A percentile compares a stretch with the other conserved stretches of the same genome.
These are phyloP conservation scores for Ceratobasidium theobromae DNA, from an alignment of 1,284 basidiomycete species.

Conservation along the genomic window DNA sequence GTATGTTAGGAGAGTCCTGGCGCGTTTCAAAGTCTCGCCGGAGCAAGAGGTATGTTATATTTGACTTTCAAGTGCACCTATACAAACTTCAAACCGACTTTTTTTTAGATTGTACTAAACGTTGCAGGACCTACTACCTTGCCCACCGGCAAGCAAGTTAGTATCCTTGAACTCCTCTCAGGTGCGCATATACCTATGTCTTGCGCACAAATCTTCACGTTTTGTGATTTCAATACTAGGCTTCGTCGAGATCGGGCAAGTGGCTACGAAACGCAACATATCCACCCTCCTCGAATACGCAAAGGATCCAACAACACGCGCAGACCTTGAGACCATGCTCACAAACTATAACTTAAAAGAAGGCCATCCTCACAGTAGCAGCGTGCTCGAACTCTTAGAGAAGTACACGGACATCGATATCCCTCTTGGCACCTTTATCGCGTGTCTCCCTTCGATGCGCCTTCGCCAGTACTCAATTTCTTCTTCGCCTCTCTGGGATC, in stretches of 20 bases:
- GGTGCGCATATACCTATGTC: background rate
- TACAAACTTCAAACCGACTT: background rate
- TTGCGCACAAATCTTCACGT: background rate
- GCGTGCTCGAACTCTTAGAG: conserved; percentile 53
- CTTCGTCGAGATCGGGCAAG: conserved; percentile 41
- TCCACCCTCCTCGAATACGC: conserved; percentile 33
- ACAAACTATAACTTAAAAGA: conserved; percentile 42
- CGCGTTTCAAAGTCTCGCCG: conserved; percentile 21
- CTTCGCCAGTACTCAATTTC: conserved; percentile 58
- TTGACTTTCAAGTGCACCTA: background rate
- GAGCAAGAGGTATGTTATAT: conserved; percentile 17
- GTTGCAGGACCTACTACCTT: conserved; percentile 16
- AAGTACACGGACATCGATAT: conserved; percentile 47
- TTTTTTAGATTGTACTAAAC: conserved; percentile 7
- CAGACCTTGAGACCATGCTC: conserved; percentile 42
- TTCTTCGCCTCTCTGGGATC: conserved; percentile 53
- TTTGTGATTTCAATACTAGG: background rate
- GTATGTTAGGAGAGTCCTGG: conserved; percentile 19
- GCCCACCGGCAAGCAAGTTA: conserved; percentile 25
- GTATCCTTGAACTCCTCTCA: conserved; percentile 23
- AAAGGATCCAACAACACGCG: conserved; percentile 32
- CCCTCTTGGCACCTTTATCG: conserved; percentile 48
- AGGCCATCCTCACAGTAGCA: conserved; percentile 45
- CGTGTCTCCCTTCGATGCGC: conserved; percentile 53
- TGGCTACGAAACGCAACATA: conserved; percentile 38